A percentile compares a stretch with the other conserved stretches of the same genome.
phyloP scores from a whole-genome alignment of 1,284 basidiomycete species.

The Trichosporon faecale region DNA sequence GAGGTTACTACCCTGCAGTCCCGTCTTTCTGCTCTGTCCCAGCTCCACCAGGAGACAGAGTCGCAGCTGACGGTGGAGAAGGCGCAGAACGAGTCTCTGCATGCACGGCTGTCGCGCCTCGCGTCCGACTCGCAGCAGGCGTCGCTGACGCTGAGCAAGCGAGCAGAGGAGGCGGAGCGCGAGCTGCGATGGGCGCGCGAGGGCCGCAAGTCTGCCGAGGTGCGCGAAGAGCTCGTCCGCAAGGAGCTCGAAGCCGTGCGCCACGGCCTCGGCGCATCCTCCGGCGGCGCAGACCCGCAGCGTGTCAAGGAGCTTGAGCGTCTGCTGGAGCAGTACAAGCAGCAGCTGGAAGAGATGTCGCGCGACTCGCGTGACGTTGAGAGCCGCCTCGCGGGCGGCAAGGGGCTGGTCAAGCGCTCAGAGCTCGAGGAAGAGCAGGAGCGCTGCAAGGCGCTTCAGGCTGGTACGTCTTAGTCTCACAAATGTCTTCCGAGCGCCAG shows the following conservation, averaged over 20 bases:
- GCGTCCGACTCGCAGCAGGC: conserved; percentile 29
- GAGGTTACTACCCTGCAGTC: conserved; percentile 34
- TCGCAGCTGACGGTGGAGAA: conserved; percentile 37
- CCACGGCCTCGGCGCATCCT: neutral
- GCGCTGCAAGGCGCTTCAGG: conserved; percentile 23
- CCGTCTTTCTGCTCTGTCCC: conserved; percentile 39
- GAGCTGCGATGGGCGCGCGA: conserved; percentile 49
- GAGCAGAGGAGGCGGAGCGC: conserved; percentile 37
- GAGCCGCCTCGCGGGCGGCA: conserved; percentile 34
- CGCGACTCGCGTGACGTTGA: conserved; percentile 41
- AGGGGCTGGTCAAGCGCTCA: conserved; percentile 39
- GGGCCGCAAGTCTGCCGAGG: conserved; percentile 41
- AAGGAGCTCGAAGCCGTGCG: conserved; percentile 36
- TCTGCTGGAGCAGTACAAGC: conserved; percentile 37
- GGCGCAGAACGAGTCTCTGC: conserved; percentile 32
- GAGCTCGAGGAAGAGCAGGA: conserved; percentile 32
- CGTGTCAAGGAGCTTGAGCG: conserved; percentile 34
- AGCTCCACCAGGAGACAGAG: conserved; percentile 36
- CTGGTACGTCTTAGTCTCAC: conserved; percentile 18
- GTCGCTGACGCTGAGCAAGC: conserved; percentile 31
- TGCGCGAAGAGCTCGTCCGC: conserved; percentile 37
- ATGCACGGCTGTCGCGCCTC: conserved; percentile 33
- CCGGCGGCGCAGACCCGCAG: conserved; percentile 14
- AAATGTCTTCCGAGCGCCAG: neutral
- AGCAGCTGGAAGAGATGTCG: conserved; percentile 34